Conservation (phyloP, 1,284 basidiomycete genomes). For the Fomitopsis palustris region DNA sequence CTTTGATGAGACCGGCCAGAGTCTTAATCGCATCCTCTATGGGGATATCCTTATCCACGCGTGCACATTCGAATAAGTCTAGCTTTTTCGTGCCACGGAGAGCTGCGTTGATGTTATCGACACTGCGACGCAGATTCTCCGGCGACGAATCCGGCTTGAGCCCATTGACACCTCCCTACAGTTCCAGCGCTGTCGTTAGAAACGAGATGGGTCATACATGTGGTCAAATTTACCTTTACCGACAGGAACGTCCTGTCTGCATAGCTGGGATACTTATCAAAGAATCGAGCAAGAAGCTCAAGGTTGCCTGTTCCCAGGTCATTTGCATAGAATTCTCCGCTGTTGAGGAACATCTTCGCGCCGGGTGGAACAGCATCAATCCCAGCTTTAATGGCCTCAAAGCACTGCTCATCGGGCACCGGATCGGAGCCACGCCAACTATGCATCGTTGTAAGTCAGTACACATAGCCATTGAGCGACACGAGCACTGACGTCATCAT, state of each 20-base stretch:
- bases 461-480: slow-evolving; percentile 3
- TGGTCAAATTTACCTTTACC: slow-evolving; percentile 29
- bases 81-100: slow-evolving; percentile 40
- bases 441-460: background rate
- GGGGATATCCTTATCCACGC: slow-evolving; percentile 27
- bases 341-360: slow-evolving; percentile 43
- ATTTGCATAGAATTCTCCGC: slow-evolving; percentile 42
- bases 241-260: slow-evolving; percentile 47
- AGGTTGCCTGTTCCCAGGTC: slow-evolving; percentile 35
- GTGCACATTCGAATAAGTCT: slow-evolving; percentile 41
- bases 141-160: slow-evolving; percentile 21
- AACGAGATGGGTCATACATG: background rate
- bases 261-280: slow-evolving; percentile 50
- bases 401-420: slow-evolving; percentile 49
- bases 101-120: slow-evolving; percentile 35
- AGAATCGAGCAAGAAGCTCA: slow-evolving; percentile 41
- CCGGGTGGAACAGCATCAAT: slow-evolving; percentile 45
- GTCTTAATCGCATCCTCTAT: slow-evolving; percentile 30
- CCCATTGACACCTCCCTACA: too few relatives aligned
- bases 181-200: too few relatives aligned
- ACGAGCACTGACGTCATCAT: slow-evolving; percentile 37
- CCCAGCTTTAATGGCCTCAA: slow-evolving; percentile 58
- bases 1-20: slow-evolving; percentile 28
- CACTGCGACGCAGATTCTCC: slow-evolving; percentile 40
- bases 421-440: slow-evolving; percentile 33